Conservation (phyloP, 2,329 filamentous ascomycete genomes). For the Achaetomium macrosporum region DNA sequence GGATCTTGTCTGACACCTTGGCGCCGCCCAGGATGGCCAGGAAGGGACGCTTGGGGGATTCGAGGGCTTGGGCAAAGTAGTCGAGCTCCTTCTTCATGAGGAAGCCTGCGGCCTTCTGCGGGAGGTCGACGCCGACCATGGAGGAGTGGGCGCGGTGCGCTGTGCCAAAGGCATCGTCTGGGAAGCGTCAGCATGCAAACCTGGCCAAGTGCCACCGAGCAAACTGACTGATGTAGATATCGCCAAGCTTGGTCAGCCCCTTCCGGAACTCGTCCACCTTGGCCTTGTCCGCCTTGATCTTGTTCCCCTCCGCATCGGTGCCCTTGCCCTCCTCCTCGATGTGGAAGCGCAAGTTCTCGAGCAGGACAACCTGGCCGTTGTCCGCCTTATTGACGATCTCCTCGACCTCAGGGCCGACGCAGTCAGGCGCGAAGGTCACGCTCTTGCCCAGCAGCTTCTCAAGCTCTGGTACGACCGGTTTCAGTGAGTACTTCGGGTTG, state of each 20-base stretch:
- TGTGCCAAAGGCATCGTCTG: constrained; percentile 97
- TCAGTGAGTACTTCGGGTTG: constrained; percentile 90
- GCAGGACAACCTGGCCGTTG: constrained; percentile 76
- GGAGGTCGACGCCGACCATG: constrained; percentile 95
- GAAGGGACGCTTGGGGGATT: constrained; percentile 90
- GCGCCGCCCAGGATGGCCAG: constrained; percentile 96
- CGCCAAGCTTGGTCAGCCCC: constrained; percentile 87
- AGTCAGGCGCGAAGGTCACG: constrained; percentile 86
- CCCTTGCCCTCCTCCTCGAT: constrained; percentile 94
- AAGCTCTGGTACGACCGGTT: constrained; percentile 84
- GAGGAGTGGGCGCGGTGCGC: constrained; percentile 98
- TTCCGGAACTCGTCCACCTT: constrained; percentile 92
- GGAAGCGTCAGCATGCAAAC: constrained; percentile 19
- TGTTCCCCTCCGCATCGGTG: constrained; percentile 92
- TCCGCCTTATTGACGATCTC: constrained; percentile 77
- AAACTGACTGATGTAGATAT: constrained; percentile 87
- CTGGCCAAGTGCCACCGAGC: not conserved
- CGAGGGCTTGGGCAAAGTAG: constrained; percentile 96
- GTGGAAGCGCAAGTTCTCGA: constrained; percentile 99
- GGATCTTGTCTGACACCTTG: constrained; percentile 99
- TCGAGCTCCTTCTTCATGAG: constrained; percentile 99
- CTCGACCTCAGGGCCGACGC: constrained; percentile 84
- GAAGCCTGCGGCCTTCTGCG: constrained; percentile 96
- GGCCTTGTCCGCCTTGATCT: constrained; percentile 93
- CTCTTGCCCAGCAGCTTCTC: constrained; percentile 82